Conservation (phyloP, 352 stramenopile species). For the Phytophthora kernoviae region DNA sequence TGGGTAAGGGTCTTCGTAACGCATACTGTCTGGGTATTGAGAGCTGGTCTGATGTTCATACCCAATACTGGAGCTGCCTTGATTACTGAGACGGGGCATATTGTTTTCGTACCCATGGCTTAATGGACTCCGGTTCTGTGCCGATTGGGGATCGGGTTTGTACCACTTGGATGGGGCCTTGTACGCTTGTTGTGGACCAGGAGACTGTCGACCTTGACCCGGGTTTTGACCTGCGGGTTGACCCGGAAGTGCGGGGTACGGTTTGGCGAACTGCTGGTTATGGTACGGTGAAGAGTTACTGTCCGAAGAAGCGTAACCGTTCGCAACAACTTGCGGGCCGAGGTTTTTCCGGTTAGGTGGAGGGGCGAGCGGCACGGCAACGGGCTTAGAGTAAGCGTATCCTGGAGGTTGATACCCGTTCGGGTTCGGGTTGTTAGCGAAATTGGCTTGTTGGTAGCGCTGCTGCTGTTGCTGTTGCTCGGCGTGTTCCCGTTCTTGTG, state of each 20-base stretch:
- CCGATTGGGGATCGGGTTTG: conserved; percentile 6
- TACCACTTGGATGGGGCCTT: conserved; percentile 29
- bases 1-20: conserved; percentile 35
- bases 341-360: conserved; percentile 31
- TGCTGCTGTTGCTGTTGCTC: conserved; percentile 50
- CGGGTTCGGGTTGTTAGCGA: conserved; percentile 29
- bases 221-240: conserved; percentile 12
- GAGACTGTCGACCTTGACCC: conserved; percentile 2
- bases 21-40: conserved; percentile 38
- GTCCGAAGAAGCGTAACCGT: conserved; percentile 32
- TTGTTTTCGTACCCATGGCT: conserved; percentile 28
- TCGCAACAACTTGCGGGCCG: conserved; percentile 49
- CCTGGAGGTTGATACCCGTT: conserved; percentile 35
- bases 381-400: conserved; percentile 41
- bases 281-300: conserved; percentile 29
- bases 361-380: conserved; percentile 26
- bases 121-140: conserved; percentile 10
- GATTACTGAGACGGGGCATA: conserved; percentile 24
- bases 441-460: conserved; percentile 52
- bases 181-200: conserved; percentile 23
- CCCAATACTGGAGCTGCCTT: conserved; percentile 7
- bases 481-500: conserved; percentile 39
- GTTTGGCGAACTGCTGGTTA: conserved; percentile 34
- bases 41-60: conserved; percentile 18
- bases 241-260: conserved; percentile 32